phyloP scores from a whole-genome alignment of 208 protist genomes.

The Leishmania major region DNA sequence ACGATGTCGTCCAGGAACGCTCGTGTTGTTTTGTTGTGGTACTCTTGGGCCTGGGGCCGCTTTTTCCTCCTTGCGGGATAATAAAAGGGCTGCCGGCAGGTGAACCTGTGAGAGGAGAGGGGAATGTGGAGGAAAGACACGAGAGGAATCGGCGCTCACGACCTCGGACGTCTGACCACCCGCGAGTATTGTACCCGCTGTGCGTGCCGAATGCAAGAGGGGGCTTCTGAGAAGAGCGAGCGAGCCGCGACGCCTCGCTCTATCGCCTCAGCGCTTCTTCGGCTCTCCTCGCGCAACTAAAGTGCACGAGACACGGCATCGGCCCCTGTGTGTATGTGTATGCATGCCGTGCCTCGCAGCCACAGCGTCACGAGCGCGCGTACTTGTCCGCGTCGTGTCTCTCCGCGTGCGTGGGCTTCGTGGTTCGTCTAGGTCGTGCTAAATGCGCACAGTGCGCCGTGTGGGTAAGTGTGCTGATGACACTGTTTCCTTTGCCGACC shows the following conservation, averaged over 20 bases:
- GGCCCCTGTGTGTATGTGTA: neutral
- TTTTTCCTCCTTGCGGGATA: neutral
- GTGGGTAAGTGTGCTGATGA: neutral
- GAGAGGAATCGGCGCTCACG: neutral
- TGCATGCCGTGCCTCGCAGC: neutral
- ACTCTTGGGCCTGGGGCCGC: neutral
- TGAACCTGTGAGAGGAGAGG: neutral
- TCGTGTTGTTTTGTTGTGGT: neutral
- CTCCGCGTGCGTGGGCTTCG: neutral
- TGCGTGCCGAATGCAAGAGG: neutral
- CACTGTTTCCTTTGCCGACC: neutral
- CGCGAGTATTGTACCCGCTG: neutral
- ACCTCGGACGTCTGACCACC: neutral
- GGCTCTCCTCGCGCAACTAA: neutral
- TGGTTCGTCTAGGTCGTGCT: neutral
- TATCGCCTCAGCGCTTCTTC: neutral
- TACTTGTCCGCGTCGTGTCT: neutral
- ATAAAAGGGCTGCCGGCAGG: neutral
- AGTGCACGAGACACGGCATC: neutral
- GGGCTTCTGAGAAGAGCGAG: neutral
- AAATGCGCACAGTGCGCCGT: neutral
- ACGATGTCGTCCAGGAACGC: neutral
- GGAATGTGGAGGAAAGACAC: too few relatives aligned
- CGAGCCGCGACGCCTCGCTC: neutral
- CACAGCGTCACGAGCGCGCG: neutral